Base-by-base conservation (phyloP, 176 grass and related monocot genomes). In the Thalia dealbata region DNA sequence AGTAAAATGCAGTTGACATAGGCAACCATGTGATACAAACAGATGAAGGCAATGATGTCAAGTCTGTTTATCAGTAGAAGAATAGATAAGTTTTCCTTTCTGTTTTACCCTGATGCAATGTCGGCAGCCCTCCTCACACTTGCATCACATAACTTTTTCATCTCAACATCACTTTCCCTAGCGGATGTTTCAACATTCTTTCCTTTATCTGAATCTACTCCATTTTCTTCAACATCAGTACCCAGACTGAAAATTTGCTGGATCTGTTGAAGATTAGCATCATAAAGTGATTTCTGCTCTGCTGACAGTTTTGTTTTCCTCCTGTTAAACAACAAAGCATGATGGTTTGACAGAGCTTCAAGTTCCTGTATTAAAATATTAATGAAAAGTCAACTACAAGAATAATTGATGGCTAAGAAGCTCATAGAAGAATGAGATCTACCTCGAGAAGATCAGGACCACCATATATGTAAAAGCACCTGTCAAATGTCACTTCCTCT, bases 401-500 rank as follows among this genome's bases (percentile, higher is more conserved):
- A 29, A 50, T 70, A 59, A 2, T 46, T 71, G 76, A 73, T 14
- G 68, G 10, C 62, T 22, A 13, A 66, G 71, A 68, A 75, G 38
- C 46, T 46, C 74, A 52, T n/a, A 19, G 59, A 89, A 88, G 81
- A 22, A 76, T 24, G 73, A 81, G 51, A 22, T 55, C 14, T 58
- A 92, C 92, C 89, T 99, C 90, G 19, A 99, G 82, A 56, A 93
- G 90, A 88, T 99, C 95, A 77, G 95, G 95, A 43, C 95, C 95
- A 56, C 95, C 95, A 84, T 99, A 99, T 75, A 99, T 99, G 71
- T 93, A 99, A 78, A 99, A 99, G 79, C 90, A 99, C 82, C 95
- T 83, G 52, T 99, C 95, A 45, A 99, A 99, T 71, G 95, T 93
- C 16, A 83, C 81, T 76, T 99, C 95, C 86, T 99, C 95, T 76